These are phyloP conservation scores for Gigaspora rosea DNA, from an alignment of 192 early-diverging fungal species.

Conservation along the genomic window DNA sequence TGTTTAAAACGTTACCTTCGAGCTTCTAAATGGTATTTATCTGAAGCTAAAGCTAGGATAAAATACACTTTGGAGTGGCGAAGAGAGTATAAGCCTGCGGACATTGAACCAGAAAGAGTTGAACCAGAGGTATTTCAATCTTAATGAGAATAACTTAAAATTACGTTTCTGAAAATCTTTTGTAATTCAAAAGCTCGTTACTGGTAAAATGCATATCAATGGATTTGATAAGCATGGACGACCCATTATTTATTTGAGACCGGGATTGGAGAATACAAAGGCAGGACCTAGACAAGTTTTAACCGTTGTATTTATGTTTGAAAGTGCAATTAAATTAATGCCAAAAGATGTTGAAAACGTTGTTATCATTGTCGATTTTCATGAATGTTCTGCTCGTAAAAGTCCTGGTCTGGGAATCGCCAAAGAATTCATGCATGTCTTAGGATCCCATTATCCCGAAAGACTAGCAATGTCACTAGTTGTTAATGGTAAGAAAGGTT, in stretches of 20 bases:
- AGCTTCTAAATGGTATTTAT: slow-evolving; percentile 70
- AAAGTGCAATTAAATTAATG: slow-evolving; percentile 73
- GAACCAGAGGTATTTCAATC: slow-evolving; percentile 61
- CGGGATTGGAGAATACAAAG: slow-evolving; percentile 79
- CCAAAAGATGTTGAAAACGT: slow-evolving; percentile 77
- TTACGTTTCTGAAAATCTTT: slow-evolving; percentile 11
- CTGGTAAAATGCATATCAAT: slow-evolving; percentile 83
- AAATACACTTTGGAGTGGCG: slow-evolving; percentile 82
- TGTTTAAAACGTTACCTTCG: slow-evolving; percentile 73
- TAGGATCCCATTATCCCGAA: slow-evolving; percentile 92
- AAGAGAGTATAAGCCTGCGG: slow-evolving; percentile 65
- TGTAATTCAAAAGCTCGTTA: slow-evolving; percentile 48
- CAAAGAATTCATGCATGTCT: slow-evolving; percentile 77
- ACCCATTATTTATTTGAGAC: slow-evolving; percentile 77
- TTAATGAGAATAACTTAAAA: background rate
- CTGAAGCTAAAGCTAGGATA: slow-evolving; percentile 65
- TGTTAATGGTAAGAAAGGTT: slow-evolving; percentile 56
- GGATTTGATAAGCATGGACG: slow-evolving; percentile 80
- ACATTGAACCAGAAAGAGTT: slow-evolving; percentile 71
- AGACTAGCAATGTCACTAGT: slow-evolving; percentile 70
- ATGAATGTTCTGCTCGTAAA: slow-evolving; percentile 63
- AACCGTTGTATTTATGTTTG: slow-evolving; percentile 81
- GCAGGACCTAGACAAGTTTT: slow-evolving; percentile 72
- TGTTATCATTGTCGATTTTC: slow-evolving; percentile 81
- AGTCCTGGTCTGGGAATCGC: slow-evolving; percentile 71